Percentiles rank a stretch among this genome's conserved stretches.
phyloP scores from a whole-genome alignment of 1,284 basidiomycete species.

The Pseudozyma sp. region DNA sequence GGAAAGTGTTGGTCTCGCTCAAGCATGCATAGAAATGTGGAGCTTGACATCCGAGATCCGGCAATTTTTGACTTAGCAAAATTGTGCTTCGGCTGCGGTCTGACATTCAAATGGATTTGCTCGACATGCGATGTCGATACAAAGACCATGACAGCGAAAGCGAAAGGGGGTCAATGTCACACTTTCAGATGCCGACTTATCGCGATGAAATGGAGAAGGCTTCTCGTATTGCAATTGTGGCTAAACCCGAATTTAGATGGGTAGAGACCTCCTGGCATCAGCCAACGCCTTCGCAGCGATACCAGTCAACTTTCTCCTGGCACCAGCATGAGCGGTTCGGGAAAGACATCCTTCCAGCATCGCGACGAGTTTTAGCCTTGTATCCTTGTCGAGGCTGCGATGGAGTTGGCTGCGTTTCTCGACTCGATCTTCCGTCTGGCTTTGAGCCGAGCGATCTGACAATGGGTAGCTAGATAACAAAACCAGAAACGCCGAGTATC shows the following conservation, averaged over 20 bases:
- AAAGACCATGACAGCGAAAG: too few relatives aligned
- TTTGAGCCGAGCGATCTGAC: neutral
- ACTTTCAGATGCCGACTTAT: neutral
- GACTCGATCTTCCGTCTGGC: too few relatives aligned
- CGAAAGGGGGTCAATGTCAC: neutral
- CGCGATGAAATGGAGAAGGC: too few relatives aligned
- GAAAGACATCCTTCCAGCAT: conserved; percentile 11
- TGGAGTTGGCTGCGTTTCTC: too few relatives aligned
- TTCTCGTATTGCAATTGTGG: too few relatives aligned
- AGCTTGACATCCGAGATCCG: neutral
- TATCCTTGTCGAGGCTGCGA: conserved; percentile 10
- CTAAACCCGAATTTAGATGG: conserved; percentile 3
- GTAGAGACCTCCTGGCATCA: conserved; percentile 20
- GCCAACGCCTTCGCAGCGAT: conserved; percentile 14
- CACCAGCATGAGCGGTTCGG: neutral
- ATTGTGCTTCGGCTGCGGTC: neutral
- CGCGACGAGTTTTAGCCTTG: conserved; percentile 12
- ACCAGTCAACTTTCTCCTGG: conserved; percentile 6
- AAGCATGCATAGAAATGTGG: neutral
- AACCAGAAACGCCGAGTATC: conserved; percentile 37
- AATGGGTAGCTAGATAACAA: conserved; percentile 10
- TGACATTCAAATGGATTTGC: too few relatives aligned
- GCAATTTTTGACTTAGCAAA: neutral
- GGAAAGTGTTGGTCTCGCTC: neutral
- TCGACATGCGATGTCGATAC: too few relatives aligned